Conservation (phyloP, 352 stramenopile species). For the Pythium oligandrum region DNA sequence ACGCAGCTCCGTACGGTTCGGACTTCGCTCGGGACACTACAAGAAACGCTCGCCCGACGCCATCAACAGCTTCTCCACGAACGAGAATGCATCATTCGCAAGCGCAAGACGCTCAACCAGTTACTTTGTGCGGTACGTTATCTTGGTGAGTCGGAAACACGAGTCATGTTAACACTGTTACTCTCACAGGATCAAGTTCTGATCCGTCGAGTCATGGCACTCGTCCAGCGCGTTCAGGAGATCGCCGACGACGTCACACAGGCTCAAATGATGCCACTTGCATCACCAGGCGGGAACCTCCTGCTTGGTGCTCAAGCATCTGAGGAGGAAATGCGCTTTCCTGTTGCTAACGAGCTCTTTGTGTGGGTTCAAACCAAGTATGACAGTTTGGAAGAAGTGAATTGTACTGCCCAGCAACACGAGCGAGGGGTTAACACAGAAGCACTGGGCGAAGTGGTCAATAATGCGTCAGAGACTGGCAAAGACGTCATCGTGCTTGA, state of each 20-base stretch:
- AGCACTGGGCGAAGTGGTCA: not conserved
- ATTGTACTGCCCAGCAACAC: not conserved
- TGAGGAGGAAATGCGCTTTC: not conserved
- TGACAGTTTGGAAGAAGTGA: no score
- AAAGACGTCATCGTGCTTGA: conserved; percentile 27
- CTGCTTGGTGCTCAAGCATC: not conserved
- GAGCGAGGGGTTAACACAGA: not conserved
- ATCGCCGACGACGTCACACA: conserved; percentile 24
- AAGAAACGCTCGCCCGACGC: conserved; percentile 29
- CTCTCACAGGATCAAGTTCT: conserved; percentile 29
- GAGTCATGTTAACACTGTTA: not conserved
- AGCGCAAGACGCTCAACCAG: conserved; percentile 46
- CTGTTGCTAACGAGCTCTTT: no score
- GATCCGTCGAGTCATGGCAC: conserved; percentile 19
- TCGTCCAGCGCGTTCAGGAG: conserved; percentile 33
- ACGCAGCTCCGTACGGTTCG: conserved; percentile 17
- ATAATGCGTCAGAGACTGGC: not conserved
- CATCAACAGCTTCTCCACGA: conserved; percentile 33
- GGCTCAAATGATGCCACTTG: not conserved
- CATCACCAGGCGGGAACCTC: not conserved
- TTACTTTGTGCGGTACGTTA: conserved; percentile 29
- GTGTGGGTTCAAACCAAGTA: no score
- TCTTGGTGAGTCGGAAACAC: no score
- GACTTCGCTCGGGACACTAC: conserved; percentile 20
- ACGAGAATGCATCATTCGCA: conserved; percentile 40